A percentile compares a stretch with the other conserved stretches of the same genome.
Evolutionary conservation across 208 protist genomes (phyloP).

Genomic region (Trypanosomatidae sp.): DNA sequence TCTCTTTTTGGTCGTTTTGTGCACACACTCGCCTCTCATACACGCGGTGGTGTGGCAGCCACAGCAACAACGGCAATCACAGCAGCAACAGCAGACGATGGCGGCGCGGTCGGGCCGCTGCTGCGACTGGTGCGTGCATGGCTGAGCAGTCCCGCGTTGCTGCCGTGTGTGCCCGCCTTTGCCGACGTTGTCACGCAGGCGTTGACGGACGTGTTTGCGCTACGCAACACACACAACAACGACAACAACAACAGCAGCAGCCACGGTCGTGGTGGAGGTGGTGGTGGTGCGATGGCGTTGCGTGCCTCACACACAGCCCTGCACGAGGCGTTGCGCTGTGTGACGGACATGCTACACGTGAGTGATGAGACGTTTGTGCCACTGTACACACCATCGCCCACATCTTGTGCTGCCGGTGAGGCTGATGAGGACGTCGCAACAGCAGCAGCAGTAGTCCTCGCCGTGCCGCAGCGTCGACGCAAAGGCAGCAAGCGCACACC

Average conservation of each 20-base stretch:
- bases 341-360: conserved; percentile 45
- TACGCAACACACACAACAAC: too few species aligned
- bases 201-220: conserved; percentile 64
- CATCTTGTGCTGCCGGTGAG: too few species aligned
- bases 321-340: conserved; percentile 50
- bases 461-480: neutral
- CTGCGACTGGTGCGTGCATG: conserved; percentile 59
- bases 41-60: conserved; percentile 9
- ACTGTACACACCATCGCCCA: conserved; percentile 8
- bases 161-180: conserved; percentile 46
- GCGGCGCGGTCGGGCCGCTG: conserved; percentile 26
- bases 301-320: conserved; percentile 21
- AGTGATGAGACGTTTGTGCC: conserved; percentile 30
- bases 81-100: too few species aligned
- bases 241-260: conserved; percentile 6
- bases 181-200: conserved; percentile 26
- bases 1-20: conserved; percentile 16
- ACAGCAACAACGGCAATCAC: too few species aligned
- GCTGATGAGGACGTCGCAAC: too few species aligned
- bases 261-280: neutral
- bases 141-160: conserved; percentile 24
- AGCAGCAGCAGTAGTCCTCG: too few species aligned
- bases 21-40: conserved; percentile 18
- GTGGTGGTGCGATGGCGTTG: neutral
- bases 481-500: neutral